A percentile compares a stretch with the other conserved stretches of the same genome.
Conservation (phyloP, 208 protist species). For the Crithidia bombi region DNA sequence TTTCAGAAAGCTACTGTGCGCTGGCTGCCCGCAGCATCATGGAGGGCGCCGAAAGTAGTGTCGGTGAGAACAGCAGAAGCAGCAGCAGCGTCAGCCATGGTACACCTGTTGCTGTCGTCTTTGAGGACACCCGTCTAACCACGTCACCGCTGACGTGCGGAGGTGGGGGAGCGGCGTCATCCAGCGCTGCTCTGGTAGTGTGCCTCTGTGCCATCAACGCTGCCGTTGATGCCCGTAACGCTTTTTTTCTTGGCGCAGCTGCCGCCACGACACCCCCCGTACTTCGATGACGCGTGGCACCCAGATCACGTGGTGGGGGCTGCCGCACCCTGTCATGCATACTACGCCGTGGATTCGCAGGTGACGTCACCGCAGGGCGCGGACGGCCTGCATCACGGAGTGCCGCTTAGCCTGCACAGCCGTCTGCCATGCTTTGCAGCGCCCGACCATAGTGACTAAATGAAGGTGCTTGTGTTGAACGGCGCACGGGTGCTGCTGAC, state of each 20-base stretch:
- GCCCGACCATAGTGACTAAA: too few relatives aligned
- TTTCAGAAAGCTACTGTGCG: neutral
- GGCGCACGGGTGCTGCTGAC: slow-evolving; percentile 75
- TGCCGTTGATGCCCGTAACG: slow-evolving; percentile 70
- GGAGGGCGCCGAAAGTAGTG: neutral
- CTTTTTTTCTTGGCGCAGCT: slow-evolving; percentile 59
- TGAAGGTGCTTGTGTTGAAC: slow-evolving; percentile 53
- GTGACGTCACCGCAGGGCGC: neutral
- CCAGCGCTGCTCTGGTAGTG: slow-evolving; percentile 25
- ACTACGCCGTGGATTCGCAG: slow-evolving; percentile 37
- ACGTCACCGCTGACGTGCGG: neutral
- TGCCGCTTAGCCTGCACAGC: too few relatives aligned
- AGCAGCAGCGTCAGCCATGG: neutral
- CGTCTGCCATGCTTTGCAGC: too few relatives aligned
- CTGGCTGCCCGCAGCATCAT: slow-evolving; percentile 15
- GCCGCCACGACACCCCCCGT: slow-evolving; percentile 29
- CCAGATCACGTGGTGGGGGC: neutral
- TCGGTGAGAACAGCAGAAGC: neutral
- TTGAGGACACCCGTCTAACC: too few relatives aligned
- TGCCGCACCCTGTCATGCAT: slow-evolving; percentile 34
- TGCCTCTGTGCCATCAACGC: slow-evolving; percentile 76
- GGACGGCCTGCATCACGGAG: neutral
- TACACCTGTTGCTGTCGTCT: too few relatives aligned
- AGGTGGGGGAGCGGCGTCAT: neutral
- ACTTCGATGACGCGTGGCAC: neutral